A percentile compares a stretch with the other conserved stretches of the same genome.
phyloP scores from a whole-genome alignment of 2,329 filamentous ascomycete species.

The Hymenoscyphus repandus region DNA sequence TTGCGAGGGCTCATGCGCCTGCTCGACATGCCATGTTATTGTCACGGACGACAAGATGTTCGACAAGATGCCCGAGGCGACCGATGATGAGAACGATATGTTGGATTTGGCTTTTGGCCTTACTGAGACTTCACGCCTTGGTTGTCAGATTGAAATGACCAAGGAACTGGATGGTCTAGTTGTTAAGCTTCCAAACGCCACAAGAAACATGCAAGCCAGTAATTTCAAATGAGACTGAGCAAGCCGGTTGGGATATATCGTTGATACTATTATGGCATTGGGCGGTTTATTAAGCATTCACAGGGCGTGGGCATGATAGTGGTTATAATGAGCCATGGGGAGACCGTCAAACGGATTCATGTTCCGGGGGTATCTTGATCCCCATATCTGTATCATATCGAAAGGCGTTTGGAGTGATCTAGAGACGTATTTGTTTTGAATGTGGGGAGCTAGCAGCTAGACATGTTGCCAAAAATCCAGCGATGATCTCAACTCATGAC shows the following conservation, averaged over 20 bases:
- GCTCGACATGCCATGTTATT: constrained; percentile 71
- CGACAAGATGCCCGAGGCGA: constrained; percentile 56
- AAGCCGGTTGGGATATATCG: neutral
- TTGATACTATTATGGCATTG: constrained; percentile 14
- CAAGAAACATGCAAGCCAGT: constrained; percentile 89
- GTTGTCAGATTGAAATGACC: constrained; percentile 67
- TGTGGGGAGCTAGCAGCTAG: neutral
- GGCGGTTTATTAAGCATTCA: constrained; percentile 7
- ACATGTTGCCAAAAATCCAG: constrained; percentile 6
- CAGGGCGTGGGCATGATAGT: neutral
- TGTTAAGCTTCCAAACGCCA: constrained; percentile 87
- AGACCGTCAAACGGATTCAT: neutral
- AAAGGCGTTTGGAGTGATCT: neutral
- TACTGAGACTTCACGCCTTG: constrained; percentile 58
- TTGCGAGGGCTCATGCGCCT: constrained; percentile 78
- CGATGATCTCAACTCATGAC: neutral
- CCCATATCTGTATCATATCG: neutral
- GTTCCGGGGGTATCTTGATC: neutral
- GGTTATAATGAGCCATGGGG: neutral
- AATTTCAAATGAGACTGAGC: constrained; percentile 68
- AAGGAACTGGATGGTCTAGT: constrained; percentile 83
- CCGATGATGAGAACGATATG: constrained; percentile 67
- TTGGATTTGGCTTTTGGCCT: constrained; percentile 69
- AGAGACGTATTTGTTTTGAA: neutral
- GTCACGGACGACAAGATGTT: constrained; percentile 59